Base-by-base conservation (phyloP, 2,329 filamentous ascomycete species). In the Ophiostoma himal-ulmi region DNA sequence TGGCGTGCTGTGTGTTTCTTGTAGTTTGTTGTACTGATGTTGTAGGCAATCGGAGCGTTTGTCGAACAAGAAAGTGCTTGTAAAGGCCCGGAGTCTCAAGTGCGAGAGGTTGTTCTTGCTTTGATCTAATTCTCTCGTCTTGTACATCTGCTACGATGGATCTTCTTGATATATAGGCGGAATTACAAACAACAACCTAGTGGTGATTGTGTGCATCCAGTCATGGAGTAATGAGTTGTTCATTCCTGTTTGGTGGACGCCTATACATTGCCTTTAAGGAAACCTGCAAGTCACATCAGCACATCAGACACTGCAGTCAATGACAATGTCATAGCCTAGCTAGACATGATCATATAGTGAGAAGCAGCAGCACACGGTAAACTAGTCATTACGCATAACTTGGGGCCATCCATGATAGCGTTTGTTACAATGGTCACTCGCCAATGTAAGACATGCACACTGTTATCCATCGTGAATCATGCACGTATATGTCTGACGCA, bases 361-460 rank as follows among this genome's bases (percentile, higher is more conserved):
- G 7, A 14, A n/a, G 17, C 10, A 48, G 3, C 17, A 7, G 44
- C 44, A 39, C 6, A 17, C 17, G 8, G 44, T 48, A 7, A n/a
- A 48, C 44, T 20, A 7, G 8, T 48, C 17, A n/a, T 20, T 20
- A 48, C 44, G 17, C 5, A 48, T 20, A 48, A 6, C 17, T n/a
- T 5, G 6, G 4, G n/a, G 6, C n/a, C 4, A 20, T 20, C 17
- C 1, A 8, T 20, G 1, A 7, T 20, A 6, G 5, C 17, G 0
- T 5, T 20, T n/a, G 1, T 7, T 48, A 6, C 20, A 48, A 48
- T 8, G 7, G 17, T 20, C 8, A 6, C 44, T 20, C 7, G 17
- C n/a, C 41, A 20, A 6, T 20, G n/a, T 6, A n/a, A 7, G 17
- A 20, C 44, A 48, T 20, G 20, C 17, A n/a, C n/a, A 20, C 44